These are phyloP conservation scores for Lathyrus aphaca DNA, from an alignment of 306 rosid genomes.

Conservation along the genomic window DNA sequence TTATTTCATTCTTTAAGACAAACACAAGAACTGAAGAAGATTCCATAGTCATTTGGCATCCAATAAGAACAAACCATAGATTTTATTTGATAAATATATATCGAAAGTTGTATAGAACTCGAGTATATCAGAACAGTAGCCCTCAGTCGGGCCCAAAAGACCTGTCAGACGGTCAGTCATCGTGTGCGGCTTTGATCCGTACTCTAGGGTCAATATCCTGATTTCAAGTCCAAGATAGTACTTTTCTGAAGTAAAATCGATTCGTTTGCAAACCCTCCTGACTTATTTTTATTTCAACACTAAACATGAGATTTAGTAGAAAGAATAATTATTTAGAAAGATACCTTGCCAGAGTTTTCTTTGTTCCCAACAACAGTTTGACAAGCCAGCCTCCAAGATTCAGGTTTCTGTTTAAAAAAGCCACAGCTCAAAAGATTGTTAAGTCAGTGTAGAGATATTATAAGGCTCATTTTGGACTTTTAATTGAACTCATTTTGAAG, in stretches of 20 bases:
- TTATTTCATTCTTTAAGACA: neutral
- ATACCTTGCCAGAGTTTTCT: constrained; percentile 89
- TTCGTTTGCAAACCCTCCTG: neutral
- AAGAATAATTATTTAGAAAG: constrained; percentile 34
- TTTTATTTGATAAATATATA: no score
- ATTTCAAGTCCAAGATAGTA: neutral
- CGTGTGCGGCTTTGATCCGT: neutral
- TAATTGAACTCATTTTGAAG: no score
- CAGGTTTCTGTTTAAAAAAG: constrained; percentile 68
- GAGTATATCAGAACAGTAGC: neutral
- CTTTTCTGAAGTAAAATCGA: neutral
- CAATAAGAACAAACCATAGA: no score
- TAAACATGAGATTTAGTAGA: neutral
- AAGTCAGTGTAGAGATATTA: no score
- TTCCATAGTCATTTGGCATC: neutral
- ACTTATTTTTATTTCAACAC: neutral
- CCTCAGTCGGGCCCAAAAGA: neutral
- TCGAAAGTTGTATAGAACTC: neutral
- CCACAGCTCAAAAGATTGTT: constrained; percentile 18
- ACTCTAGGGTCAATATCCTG: neutral
- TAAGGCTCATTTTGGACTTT: no score
- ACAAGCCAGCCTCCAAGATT: constrained; percentile 96
- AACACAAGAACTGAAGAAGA: neutral
- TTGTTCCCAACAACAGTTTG: constrained; percentile 96
- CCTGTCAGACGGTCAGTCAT: neutral